Conservation (phyloP, 768 basidiomycete genomes). For the Macrolepiota albuminosa region DNA sequence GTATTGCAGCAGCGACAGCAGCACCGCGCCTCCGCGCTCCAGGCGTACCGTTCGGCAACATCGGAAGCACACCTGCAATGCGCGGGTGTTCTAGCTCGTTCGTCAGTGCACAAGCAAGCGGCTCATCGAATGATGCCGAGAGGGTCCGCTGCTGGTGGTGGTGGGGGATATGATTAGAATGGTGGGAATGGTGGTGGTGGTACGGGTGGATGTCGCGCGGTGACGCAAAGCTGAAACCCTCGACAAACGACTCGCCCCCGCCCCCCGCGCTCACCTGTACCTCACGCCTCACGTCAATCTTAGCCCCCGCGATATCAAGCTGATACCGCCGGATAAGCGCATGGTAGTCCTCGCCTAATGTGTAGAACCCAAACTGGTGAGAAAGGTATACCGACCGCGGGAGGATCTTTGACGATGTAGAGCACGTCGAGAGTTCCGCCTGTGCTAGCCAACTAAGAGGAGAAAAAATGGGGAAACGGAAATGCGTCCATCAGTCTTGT, state of each 20-base stretch:
- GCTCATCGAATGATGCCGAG: slow-evolving; percentile 71
- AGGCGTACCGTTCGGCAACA: slow-evolving; percentile 70
- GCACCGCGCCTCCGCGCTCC: slow-evolving; percentile 20
- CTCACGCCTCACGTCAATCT: slow-evolving; percentile 68
- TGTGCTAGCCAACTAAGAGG: slow-evolving; percentile 59
- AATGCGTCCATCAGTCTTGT: neutral
- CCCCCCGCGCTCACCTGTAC: slow-evolving; percentile 56
- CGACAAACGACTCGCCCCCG: slow-evolving; percentile 45
- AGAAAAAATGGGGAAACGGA: slow-evolving; percentile 2
- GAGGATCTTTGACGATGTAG: slow-evolving; percentile 51
- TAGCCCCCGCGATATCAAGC: slow-evolving; percentile 49
- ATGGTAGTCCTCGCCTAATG: slow-evolving; percentile 73
- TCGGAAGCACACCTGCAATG: slow-evolving; percentile 54
- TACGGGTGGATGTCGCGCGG: slow-evolving; percentile 32
- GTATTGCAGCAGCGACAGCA: slow-evolving; percentile 33
- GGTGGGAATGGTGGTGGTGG: neutral
- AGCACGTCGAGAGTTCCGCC: slow-evolving; percentile 78
- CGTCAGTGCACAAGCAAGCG: slow-evolving; percentile 68
- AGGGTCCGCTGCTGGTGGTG: slow-evolving; percentile 18
- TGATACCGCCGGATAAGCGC: slow-evolving; percentile 65
- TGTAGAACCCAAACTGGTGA: slow-evolving; percentile 80
- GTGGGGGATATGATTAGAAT: too few species aligned
- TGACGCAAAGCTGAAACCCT: slow-evolving; percentile 34
- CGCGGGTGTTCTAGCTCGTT: slow-evolving; percentile 51
- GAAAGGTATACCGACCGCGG: slow-evolving; percentile 78